Percentiles rank a stretch among this genome's conserved stretches.
Evolutionary conservation across 352 stramenopile species (phyloP).

Genomic region (Pythium sukuiense): DNA sequence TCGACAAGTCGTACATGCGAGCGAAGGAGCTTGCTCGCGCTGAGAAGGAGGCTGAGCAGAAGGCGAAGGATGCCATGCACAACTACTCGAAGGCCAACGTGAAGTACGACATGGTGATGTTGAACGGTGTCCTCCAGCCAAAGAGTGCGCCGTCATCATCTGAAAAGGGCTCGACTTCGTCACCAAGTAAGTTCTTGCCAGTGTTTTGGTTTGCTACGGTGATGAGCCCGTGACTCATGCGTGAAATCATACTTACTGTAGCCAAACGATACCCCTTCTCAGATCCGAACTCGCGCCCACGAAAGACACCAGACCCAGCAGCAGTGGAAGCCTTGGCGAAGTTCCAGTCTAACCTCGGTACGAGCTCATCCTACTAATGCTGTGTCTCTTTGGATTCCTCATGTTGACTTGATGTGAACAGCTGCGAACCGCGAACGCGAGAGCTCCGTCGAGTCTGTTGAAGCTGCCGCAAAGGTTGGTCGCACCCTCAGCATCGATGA

Average conservation of each 20-base stretch:
- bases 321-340: constrained; percentile 47
- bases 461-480: constrained; percentile 12
- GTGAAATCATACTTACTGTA: constrained; percentile 7
- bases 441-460: constrained; percentile 23
- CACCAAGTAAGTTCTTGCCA: constrained; percentile 10
- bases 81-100: constrained; percentile 62
- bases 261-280: constrained; percentile 67
- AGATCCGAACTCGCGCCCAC: constrained; percentile 38
- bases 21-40: constrained; percentile 49
- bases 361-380: not conserved
- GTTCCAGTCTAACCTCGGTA: constrained; percentile 65
- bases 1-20: constrained; percentile 53
- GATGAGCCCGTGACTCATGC: constrained; percentile 3
- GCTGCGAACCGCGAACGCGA: constrained; percentile 32
- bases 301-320: constrained; percentile 37
- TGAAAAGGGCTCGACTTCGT: not conserved
- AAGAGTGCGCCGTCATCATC: constrained; percentile 31
- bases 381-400: constrained; percentile 1
- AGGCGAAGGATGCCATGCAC: constrained; percentile 50
- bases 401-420: constrained; percentile 1
- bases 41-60: constrained; percentile 55
- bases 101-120: constrained; percentile 59
- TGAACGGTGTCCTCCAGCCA: constrained; percentile 53
- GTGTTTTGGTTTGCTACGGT: not conserved
- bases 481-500: constrained; percentile 45